Evolutionary conservation across 1,139 yeast species (phyloP), one percentile per base, ranked within the genome.

Genomic region (Geotrichum fermentans): DNA sequence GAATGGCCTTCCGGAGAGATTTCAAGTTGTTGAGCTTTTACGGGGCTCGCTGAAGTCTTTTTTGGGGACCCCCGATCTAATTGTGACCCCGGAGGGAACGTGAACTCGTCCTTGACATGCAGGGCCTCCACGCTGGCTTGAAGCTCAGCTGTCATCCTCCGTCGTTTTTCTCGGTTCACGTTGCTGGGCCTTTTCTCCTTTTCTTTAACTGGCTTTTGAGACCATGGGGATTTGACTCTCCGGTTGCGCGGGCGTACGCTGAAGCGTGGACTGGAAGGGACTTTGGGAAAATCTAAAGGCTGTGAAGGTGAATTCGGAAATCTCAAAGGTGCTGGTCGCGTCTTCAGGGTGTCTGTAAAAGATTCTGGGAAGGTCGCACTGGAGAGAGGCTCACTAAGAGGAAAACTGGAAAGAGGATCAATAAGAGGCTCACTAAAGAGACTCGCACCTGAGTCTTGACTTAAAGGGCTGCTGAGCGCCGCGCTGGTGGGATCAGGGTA

Each of bases 221-320:
- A n/a, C 35, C 40, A 34, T 11, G 40, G 45, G 18, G 47, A 43
- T 14, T n/a, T 14, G 30, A 37, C 17, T 24, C 10, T 24, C 8
- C 28, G 28, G 28, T 24, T 24, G 28, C 28, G 28, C 6, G 6
- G 28, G 6, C 47, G 34, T 7, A 36, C 29, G n/a, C 21, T 43
- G 33, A 43, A 43, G 26, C 40, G 41, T 7, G 47, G 41, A 2
- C 35, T 34, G 4, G 47, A 43, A 5, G 41, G 47, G 6, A 37
- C 38, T 32, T 21, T 32, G n/a, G 34, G 29, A 10, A 36, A 11
- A 16, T 41, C 44, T 3, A 22, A 13, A 10, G 21, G 6, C 28
- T 43, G 36, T 7, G 24, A 28, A 35, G 30, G 17, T 6, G 32
- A 29, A 30, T 30, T 20, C 6, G 28, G 13, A 14, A 43, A 18